These are phyloP conservation scores for Scutellaria baicalensis DNA, from an alignment of 257 asterid species.

Conservation along the genomic window DNA sequence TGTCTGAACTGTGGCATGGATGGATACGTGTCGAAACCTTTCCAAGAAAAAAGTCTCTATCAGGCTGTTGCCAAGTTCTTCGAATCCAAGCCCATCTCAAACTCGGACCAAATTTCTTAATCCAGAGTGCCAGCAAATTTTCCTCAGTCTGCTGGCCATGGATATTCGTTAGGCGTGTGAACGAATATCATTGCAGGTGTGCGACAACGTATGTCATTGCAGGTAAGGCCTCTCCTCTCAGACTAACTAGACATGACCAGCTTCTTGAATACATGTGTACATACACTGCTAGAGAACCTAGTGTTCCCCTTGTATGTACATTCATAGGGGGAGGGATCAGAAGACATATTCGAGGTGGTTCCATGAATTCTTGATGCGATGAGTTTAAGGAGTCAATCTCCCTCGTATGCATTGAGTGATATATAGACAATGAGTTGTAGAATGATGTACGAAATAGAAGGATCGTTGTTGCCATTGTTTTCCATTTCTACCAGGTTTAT, in stretches of 20 bases:
- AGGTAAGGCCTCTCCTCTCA: background rate
- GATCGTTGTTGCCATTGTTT: background rate
- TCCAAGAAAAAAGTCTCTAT: slow-evolving; percentile 75
- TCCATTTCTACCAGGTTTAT: no score
- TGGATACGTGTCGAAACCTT: slow-evolving; percentile 86
- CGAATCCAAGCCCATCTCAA: slow-evolving; percentile 28
- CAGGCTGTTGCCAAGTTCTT: slow-evolving; percentile 78
- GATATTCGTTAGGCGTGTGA: background rate
- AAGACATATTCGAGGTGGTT: slow-evolving; percentile 7
- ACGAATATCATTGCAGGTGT: background rate
- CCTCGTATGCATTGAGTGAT: background rate
- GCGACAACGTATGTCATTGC: background rate
- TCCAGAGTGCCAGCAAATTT: slow-evolving; percentile 25
- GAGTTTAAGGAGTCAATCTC: background rate
- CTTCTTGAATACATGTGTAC: background rate
- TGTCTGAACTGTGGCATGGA: slow-evolving; percentile 81
- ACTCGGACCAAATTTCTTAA: slow-evolving; percentile 14
- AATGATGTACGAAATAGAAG: background rate
- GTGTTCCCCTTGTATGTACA: slow-evolving; percentile 13
- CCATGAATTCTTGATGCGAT: background rate
- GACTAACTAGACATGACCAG: slow-evolving; percentile 1
- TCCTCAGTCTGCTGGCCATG: slow-evolving; percentile 31
- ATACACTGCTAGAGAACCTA: background rate
- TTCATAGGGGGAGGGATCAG: slow-evolving; percentile 8
- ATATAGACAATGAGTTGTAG: slow-evolving; percentile 1